Evolutionary conservation across 2,329 filamentous ascomycete genomes (phyloP), one percentile per base, ranked within the genome.

Genomic region (Cadophora gregata): DNA sequence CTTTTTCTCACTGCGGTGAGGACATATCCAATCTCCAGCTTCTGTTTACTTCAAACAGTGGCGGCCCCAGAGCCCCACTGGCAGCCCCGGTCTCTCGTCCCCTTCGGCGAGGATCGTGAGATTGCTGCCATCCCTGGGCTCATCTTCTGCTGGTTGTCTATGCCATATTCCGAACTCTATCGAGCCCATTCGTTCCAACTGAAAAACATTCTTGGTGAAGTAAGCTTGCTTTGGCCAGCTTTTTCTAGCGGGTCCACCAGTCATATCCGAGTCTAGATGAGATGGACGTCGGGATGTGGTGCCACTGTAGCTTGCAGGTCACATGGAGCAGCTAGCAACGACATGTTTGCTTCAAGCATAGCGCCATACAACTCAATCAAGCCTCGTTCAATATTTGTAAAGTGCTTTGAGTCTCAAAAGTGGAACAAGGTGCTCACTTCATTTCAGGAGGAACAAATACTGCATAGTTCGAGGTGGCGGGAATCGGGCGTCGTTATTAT

Each of bases 31-130:
- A 67, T 67, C 60, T 67, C 60, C 31, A 63, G 21, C 21, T 50
- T 24, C 10, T 60, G n/a, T 67, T 60, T 67, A 66, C 45, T 38
- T 38, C 27, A 67, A 63, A 67, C 65, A 55, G 60, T 66, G 47
- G 65, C 47, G 64, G 64, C 38, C 63, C 56, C 47, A 27, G 47
- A 47, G 33, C 25, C 31, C 14, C 29, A 48, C 53, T 59, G n/a
- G 12, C 27, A 55, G 27, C 51, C 62, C 36, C 51, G 53, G 31
- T 31, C 19, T 31, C 51, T 58, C 59, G 64, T 59, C 36, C 59
- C 64, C 64, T 62, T 56, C 58, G 59, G 58, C 59, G 64, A 62
- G 59, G 64, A 58, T 58, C 47, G 25, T 53, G 63, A 62, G 50
- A 62, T 62, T 65, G 56, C 25, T 24, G 56, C 12, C 4, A 59